Evolutionary conservation across 2,329 filamentous ascomycete species (phyloP), one percentile per base, ranked within the genome.

Genomic region (Ophiobolus disseminans): DNA sequence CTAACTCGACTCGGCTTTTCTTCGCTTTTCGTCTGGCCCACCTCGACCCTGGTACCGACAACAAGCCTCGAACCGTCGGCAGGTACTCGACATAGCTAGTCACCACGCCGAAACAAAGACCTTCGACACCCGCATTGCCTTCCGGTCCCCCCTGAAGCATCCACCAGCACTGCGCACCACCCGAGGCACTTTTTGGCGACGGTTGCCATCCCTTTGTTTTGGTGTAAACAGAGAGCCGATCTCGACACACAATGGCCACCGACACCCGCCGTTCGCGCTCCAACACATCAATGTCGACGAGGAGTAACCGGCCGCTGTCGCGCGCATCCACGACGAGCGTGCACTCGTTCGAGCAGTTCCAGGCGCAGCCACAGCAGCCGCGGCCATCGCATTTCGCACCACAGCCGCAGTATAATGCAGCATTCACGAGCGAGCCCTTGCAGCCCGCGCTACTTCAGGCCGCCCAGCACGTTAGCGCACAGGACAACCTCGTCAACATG

Each of bases 311-410:
- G 5, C 77, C 78, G 37, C 69, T 73, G 14, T 80, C 77, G 21
- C 73, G 77, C 57, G 77, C 76, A 32, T 80, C 78, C 11, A 79
- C 77, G 14, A 75, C 77, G n/a, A 79, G 77, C 57, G 58, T 77
- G 30, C 75, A 78, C 37, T 74, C 70, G 13, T 72, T 71, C 51
- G 67, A 69, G 38, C 65, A 72, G 44, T 69, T 68, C 56, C 62
- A 56, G 32, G 55, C 52, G 28, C 57, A 58, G 16, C 52, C 45
- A 9, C 58, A 61, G 35, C 63, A 58, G 40, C 46, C 58, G 26
- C 53, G 53, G 7, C 44, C 45, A 9, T 17, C 36, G 22, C 58
- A 52, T 16, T 60, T 53, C 40, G 37, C 58, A 34, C 60, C 55
- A 41, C 60, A 61, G 44, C 57, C 63, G 42, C 63, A 67, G 39